These are phyloP conservation scores for Phylloporus scabripes DNA, from an alignment of 768 basidiomycete genomes.

Conservation along the genomic window DNA sequence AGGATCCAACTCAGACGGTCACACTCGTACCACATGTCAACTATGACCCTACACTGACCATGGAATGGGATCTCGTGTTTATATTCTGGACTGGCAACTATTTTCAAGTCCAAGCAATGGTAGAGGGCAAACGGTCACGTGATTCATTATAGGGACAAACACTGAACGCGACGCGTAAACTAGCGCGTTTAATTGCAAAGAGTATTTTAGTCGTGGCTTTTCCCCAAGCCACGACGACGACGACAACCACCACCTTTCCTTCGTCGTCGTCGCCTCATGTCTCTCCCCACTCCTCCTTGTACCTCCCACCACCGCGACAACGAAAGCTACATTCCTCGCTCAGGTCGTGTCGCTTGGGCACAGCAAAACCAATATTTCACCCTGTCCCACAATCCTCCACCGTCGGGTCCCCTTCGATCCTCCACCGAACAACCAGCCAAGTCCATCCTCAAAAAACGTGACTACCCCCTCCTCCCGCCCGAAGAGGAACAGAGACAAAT, in stretches of 20 bases:
- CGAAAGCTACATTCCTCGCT: constrained; percentile 39
- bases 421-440: constrained; percentile 45
- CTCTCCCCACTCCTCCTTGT: constrained; percentile 59
- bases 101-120: no score
- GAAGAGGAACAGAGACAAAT: constrained; percentile 50
- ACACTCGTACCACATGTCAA: no score
- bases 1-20: no score
- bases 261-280: constrained; percentile 25
- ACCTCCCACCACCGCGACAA: constrained; percentile 55
- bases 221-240: constrained; percentile 3
- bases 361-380: constrained; percentile 45
- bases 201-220: constrained; percentile 16
- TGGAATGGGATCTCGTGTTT: no score
- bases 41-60: no score
- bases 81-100: no score
- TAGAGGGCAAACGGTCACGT: constrained; percentile 13
- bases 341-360: constrained; percentile 46
- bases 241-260: constrained; percentile 16
- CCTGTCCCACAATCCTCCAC: constrained; percentile 30
- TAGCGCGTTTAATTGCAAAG: constrained; percentile 32
- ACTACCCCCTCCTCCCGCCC: constrained; percentile 31
- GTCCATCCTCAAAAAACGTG: constrained; percentile 64
- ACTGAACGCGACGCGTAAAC: constrained; percentile 39
- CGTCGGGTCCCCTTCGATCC: constrained; percentile 25
- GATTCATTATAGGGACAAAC: constrained; percentile 25